A percentile compares a stretch with the other conserved stretches of the same genome.
Evolutionary conservation across 768 basidiomycete genomes (phyloP).

Genomic region (Pisolithus sp.): DNA sequence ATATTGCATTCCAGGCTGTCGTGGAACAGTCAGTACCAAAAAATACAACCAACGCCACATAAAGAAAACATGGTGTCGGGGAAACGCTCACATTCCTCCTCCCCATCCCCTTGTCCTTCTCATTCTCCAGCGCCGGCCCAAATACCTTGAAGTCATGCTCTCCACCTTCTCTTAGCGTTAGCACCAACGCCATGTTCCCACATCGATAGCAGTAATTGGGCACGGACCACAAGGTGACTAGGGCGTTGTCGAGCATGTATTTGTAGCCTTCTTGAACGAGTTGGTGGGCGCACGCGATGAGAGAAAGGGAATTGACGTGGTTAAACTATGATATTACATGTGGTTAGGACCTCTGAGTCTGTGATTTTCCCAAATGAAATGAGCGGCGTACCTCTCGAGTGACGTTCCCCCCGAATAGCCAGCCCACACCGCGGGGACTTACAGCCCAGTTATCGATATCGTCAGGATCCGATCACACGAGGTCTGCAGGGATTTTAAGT

Average conservation of each 20-base stretch:
- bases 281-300: conserved; percentile 95
- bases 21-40: not conserved
- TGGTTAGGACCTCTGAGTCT: not conserved
- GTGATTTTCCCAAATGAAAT: not conserved
- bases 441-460: conserved; percentile 96
- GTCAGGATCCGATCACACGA: conserved; percentile 99
- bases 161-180: conserved; percentile 72
- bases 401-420: conserved; percentile 85
- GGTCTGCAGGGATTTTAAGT: conserved; percentile 43
- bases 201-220: conserved; percentile 84
- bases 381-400: conserved; percentile 61
- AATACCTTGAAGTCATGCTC: conserved; percentile 64
- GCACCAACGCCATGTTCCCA: conserved; percentile 87
- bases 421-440: conserved; percentile 92
- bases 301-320: conserved; percentile 77
- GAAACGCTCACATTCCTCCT: conserved; percentile 56
- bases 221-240: conserved; percentile 91
- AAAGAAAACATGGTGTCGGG: no score
- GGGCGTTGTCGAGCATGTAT: conserved; percentile 90
- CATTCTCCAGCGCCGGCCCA: conserved; percentile 84
- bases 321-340: conserved; percentile 60
- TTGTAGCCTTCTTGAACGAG: conserved; percentile 96
- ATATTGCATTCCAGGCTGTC: conserved; percentile 33
- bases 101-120: conserved; percentile 71
- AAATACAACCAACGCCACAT: not conserved